Evolutionary conservation across 306 rosid genomes (phyloP).

Genomic region (Quercus suber): DNA sequence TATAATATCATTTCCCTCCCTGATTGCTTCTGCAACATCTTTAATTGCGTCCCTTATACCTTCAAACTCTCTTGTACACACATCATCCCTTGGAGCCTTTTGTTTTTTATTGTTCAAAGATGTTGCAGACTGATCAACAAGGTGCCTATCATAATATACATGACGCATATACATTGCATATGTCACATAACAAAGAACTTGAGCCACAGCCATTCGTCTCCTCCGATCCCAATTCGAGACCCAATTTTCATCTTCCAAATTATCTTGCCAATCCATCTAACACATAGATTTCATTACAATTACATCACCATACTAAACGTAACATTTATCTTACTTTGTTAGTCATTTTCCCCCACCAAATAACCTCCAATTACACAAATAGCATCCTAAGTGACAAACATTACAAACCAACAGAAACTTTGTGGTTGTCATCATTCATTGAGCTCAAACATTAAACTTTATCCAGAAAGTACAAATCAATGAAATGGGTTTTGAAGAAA

Average conservation of each 20-base stretch:
- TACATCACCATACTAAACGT: not conserved
- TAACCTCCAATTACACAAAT: not conserved
- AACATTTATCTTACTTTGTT: not conserved
- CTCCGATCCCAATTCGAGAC: conserved; percentile 12
- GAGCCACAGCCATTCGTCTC: conserved; percentile 6
- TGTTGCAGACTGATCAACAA: not conserved
- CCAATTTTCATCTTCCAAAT: not conserved
- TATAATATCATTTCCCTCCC: conserved; percentile 22
- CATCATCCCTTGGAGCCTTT: not conserved
- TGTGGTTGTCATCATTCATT: not conserved
- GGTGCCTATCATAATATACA: not conserved
- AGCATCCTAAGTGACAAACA: not conserved
- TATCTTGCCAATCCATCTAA: conserved; percentile 15
- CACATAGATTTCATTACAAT: not conserved
- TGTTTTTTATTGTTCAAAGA: conserved; percentile 3
- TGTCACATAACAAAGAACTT: conserved; percentile 16
- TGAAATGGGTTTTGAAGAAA: not conserved
- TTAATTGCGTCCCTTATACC: conserved; percentile 13
- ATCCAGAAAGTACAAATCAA: not conserved
- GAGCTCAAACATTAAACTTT: not conserved
- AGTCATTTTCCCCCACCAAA: not conserved
- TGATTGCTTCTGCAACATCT: conserved; percentile 19
- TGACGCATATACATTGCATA: conserved; percentile 1
- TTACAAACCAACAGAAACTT: not conserved
- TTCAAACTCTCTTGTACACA: conserved; percentile 9